These are phyloP conservation scores for Zygoascus sp. DNA, from an alignment of 1,139 yeast genomes.

Conservation along the genomic window DNA sequence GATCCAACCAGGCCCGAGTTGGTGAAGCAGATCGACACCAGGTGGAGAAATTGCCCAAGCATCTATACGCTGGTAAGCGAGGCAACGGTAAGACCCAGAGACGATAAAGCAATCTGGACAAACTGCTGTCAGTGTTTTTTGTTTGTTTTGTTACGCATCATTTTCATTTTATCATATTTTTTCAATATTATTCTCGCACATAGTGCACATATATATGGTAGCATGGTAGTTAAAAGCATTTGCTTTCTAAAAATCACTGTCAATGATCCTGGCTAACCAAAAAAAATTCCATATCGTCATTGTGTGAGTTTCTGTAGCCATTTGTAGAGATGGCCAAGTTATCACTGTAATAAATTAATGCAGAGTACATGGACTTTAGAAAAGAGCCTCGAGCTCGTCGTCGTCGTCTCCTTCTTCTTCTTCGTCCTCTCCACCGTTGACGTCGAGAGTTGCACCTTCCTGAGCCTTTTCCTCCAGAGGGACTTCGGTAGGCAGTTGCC, in stretches of 20 bases:
- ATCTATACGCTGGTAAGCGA: conserved; percentile 93
- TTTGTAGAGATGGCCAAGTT: neutral
- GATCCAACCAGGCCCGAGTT: conserved; percentile 86
- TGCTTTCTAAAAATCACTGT: neutral
- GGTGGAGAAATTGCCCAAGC: conserved; percentile 84
- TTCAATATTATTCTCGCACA: neutral
- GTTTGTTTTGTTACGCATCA: neutral
- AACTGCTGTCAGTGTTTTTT: neutral
- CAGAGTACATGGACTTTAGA: conserved; percentile 20
- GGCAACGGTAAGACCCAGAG: conserved; percentile 73
- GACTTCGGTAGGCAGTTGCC: conserved; percentile 47
- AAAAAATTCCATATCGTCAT: too few species aligned
- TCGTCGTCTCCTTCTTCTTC: conserved; percentile 36
- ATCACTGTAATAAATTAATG: neutral
- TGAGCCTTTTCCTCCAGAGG: conserved; percentile 34
- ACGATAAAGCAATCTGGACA: conserved; percentile 40
- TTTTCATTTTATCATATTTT: conserved; percentile 3
- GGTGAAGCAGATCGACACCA: conserved; percentile 96
- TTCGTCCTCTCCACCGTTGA: conserved; percentile 25
- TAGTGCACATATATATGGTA: conserved; percentile 3
- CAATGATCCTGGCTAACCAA: neutral
- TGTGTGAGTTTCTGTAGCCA: neutral
- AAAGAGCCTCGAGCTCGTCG: conserved; percentile 43
- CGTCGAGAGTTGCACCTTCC: conserved; percentile 24
- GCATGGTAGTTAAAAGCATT: neutral